Evolutionary conservation across 2,329 filamentous ascomycete species (phyloP), one percentile per base, ranked within the genome.

Genomic region (Penicillium sp.): DNA sequence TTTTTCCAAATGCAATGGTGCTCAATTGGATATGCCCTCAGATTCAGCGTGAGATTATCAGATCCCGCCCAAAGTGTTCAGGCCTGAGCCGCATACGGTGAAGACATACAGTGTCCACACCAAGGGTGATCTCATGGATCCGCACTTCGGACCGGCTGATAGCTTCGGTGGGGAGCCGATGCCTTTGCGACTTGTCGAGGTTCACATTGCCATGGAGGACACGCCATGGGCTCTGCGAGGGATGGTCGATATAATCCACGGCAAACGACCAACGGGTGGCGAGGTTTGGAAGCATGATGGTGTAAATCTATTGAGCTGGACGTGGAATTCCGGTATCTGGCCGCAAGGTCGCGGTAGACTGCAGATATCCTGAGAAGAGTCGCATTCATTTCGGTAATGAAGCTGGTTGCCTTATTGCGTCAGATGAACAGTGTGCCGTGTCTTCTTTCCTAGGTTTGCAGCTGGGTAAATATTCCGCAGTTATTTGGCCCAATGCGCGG

Each of bases 11-110:
- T 86, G 2, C 76, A 91, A 7, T 83, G 78, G 78, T 75, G 76
- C 31, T 76, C 71, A 18, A 83, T 83, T 47, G 80, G 80, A 0
- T 82, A 79, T 53, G 76, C 77, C 0, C 73, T 81, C 1, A n/a
- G n/a, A n/a, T n/a, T n/a, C n/a, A n/a, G n/a, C n/a, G 15, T 94
- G 87, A 87, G 73, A 82, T 36, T 85, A 82, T 71, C 80, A 78
- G 59, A 80, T 82, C 21, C 67, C 88, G 0, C 76, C 84, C 1
- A 70, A 73, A 2, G 77, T 80, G 0, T 87, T 91, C 18, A 33
- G 19, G 11, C 29, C 39, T 3, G 35, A 42, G 25, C 68, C 76
- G 6, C 72, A 75, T 9, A 70, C 73, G 16, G 74, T 74, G 39
- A 74, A 75, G 59, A 86, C 78, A 30, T 83, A 81, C 59, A 67